Conservation (phyloP, 441 rosid genomes). For the Macaranga tanarius region DNA sequence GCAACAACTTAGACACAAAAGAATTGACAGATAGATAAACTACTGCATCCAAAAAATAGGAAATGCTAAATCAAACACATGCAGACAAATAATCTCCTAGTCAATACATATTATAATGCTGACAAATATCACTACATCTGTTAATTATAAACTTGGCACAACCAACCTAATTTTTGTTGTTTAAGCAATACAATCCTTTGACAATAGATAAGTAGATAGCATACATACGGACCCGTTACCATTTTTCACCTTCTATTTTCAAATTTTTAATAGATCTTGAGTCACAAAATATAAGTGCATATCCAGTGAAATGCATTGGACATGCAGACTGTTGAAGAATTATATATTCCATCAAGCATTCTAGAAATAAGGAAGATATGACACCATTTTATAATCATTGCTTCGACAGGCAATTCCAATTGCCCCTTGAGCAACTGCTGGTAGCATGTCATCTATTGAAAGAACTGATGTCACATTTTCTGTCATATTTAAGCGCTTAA, state of each 20-base stretch:
- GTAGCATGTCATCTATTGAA: conserved; percentile 90
- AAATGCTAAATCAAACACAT: not conserved
- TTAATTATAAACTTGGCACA: not conserved
- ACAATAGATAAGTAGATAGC: not conserved
- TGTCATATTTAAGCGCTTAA: conserved; percentile 86
- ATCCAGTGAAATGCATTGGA: not conserved
- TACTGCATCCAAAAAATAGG: not conserved
- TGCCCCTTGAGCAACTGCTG: conserved; percentile 99
- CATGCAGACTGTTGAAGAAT: not conserved
- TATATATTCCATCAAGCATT: not conserved
- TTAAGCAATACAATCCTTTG: not conserved
- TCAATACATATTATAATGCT: not conserved
- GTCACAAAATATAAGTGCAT: not conserved
- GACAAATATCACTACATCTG: not conserved
- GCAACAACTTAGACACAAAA: not conserved
- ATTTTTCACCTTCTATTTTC: not conserved
- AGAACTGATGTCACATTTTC: conserved; percentile 77
- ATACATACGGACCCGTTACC: not conserved
- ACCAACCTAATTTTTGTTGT: not conserved
- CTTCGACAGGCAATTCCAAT: conserved; percentile 93
- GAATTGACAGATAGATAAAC: not conserved
- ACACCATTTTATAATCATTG: conserved; percentile 79
- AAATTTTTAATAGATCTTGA: not conserved
- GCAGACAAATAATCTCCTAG: not conserved
- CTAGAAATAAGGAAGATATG: not conserved